Base-by-base conservation (phyloP, 2,329 filamentous ascomycete species). In the Plenodomus lindquistii region DNA sequence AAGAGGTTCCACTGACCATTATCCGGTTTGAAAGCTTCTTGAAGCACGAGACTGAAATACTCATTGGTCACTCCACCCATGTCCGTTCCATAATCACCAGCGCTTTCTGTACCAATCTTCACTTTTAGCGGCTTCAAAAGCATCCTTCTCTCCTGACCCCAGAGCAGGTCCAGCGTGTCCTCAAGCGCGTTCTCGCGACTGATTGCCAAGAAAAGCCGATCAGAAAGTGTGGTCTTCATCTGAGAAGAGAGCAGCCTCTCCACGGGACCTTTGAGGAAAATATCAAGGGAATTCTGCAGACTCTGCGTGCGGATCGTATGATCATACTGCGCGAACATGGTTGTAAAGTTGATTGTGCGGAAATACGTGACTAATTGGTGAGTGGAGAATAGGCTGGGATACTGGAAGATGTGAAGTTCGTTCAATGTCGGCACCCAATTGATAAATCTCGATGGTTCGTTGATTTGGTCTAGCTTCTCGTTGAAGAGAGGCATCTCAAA, bases 31-130 rank as follows among this genome's bases (percentile, higher is more conserved):
- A 97, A 80, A 3, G 88, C 89, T 64, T 96, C 87, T 1, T 84
- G 84, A 59, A 97, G 85, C 16, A 89, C 85, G 21, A 97, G 75
- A 15, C 91, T 85, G 75, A 99, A 97, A 69, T 96, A 97, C 56
- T 99, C 94, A 68, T 96, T 92, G 62, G 97, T 93, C 1, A 99
- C 92, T 54, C 94, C 94, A 37, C 94, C 94, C 40, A 93, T 91
- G 70, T 99, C 94, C 27, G 95, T 84, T 0, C 94, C 94, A 68
- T 95, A 86, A 70, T 97, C 94, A 22, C 91, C 90, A 13, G 27
- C 15, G 44, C 90, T 86, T 66, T 91, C 51, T 13, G 70, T 87
- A 3, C 91, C 91, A 48, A 97, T 83, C 42, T 90, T 86, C 8
- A 99, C 87, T 63, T 96, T 96, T 27, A 99, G 75, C 1, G 94